These are phyloP conservation scores for Agarophyton chilense DNA, from an alignment of 23 red algal genomes.

Conservation along the genomic window DNA sequence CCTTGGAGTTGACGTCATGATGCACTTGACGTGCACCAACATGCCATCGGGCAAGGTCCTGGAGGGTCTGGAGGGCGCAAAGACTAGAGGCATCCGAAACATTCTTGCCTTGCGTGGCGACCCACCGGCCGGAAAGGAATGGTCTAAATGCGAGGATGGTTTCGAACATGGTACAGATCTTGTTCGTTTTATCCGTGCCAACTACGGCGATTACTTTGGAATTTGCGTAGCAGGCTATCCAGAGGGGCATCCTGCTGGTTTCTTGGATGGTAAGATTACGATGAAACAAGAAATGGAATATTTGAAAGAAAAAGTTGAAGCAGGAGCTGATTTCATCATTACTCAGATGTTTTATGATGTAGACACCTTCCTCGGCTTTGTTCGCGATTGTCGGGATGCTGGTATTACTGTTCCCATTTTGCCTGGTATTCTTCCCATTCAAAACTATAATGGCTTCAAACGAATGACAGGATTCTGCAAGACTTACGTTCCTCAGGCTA, in stretches of 20 bases:
- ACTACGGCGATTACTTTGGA: constrained; percentile 94
- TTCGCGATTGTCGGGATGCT: constrained; percentile 69
- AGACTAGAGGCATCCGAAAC: constrained; percentile 87
- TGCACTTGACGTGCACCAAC: constrained; percentile 99
- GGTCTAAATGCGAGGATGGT: constrained; percentile 90
- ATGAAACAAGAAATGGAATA: constrained; percentile 87
- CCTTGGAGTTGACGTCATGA: constrained; percentile 93
- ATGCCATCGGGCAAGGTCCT: constrained; percentile 92
- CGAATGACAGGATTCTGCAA: constrained; percentile 99
- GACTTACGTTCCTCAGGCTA: constrained; percentile 78
- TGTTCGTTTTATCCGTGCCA: constrained; percentile 86
- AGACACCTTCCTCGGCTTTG: constrained; percentile 89
- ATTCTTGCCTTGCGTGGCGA: constrained; percentile 98
- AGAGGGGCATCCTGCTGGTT: constrained; percentile 96
- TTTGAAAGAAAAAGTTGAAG: constrained; percentile 94
- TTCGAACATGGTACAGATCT: constrained; percentile 97
- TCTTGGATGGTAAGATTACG: constrained; percentile 84
- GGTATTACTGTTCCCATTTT: constrained; percentile 96
- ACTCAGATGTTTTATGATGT: constrained; percentile 99
- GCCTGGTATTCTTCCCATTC: constrained; percentile 97
- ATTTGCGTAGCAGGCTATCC: constrained; percentile 98
- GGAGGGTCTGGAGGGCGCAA: constrained; percentile 89
- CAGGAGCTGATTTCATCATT: constrained; percentile 96
- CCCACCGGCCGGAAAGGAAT: constrained; percentile 98
- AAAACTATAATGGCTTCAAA: constrained; percentile 96